Evolutionary conservation across 805 yeast species (phyloP).

Genomic region (Ogataea haglerorum): DNA sequence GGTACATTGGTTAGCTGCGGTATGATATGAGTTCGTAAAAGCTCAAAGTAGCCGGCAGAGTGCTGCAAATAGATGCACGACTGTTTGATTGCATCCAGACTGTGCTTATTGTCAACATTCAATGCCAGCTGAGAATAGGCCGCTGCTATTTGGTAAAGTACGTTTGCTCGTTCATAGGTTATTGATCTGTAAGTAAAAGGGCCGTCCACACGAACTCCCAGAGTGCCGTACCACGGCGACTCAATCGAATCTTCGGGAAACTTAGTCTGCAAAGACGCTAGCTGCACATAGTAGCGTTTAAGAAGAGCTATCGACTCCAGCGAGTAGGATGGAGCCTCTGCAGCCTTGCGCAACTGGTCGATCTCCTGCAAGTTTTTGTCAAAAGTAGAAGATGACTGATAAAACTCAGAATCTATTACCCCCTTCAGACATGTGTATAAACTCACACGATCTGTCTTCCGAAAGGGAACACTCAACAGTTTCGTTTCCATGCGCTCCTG

Average conservation of each 20-base stretch:
- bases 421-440: slow-evolving; percentile 31
- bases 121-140: slow-evolving; percentile 56
- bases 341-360: slow-evolving; percentile 41
- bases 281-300: slow-evolving; percentile 44
- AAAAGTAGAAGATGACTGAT: slow-evolving; percentile 33
- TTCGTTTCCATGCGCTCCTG: slow-evolving; percentile 24
- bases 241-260: slow-evolving; percentile 61
- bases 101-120: slow-evolving; percentile 37
- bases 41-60: slow-evolving; percentile 65
- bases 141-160: slow-evolving; percentile 68
- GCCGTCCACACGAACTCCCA: slow-evolving; percentile 52
- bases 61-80: slow-evolving; percentile 64
- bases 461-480: slow-evolving; percentile 38
- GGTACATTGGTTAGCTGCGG: slow-evolving; percentile 26
- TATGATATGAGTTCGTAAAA: slow-evolving; percentile 26
- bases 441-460: slow-evolving; percentile 35
- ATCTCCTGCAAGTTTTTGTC: slow-evolving; percentile 36
- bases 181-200: slow-evolving; percentile 47
- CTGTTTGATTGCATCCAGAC: slow-evolving; percentile 54
- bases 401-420: slow-evolving; percentile 40
- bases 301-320: slow-evolving; percentile 36
- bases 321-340: slow-evolving; percentile 31
- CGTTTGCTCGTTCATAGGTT: slow-evolving; percentile 56
- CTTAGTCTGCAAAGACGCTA: slow-evolving; percentile 45
- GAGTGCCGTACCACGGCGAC: slow-evolving; percentile 72